Evolutionary conservation across 78 protist species (phyloP).

Genomic region (Dictyostelium firmibasis): DNA sequence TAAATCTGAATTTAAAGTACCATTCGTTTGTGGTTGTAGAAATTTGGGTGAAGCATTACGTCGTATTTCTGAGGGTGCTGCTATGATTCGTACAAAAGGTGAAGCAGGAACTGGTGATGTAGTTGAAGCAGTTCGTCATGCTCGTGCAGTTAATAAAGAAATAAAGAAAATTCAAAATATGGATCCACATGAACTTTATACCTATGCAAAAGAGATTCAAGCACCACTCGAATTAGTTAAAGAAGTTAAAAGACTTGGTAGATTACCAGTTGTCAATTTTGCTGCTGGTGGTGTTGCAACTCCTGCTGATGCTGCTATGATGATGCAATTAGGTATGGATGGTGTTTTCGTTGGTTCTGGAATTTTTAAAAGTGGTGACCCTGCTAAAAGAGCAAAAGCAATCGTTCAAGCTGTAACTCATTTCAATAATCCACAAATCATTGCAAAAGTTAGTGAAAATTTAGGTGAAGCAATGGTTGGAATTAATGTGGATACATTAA

Average conservation of each 20-base stretch:
- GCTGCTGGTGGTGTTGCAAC: slow-evolving; percentile 99
- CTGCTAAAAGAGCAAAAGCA: slow-evolving; percentile 94
- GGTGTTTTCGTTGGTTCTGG: slow-evolving; percentile 98
- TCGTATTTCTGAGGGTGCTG: slow-evolving; percentile 96
- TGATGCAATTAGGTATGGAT: slow-evolving; percentile 98
- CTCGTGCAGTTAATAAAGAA: slow-evolving; percentile 86
- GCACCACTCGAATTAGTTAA: slow-evolving; percentile 92
- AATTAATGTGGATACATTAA: slow-evolving; percentile 79
- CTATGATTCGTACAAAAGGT: slow-evolving; percentile 98
- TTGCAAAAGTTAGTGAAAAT: slow-evolving; percentile 86
- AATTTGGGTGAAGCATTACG: slow-evolving; percentile 96
- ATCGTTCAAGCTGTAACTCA: slow-evolving; percentile 96
- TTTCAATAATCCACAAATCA: slow-evolving; percentile 86
- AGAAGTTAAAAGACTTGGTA: slow-evolving; percentile 88
- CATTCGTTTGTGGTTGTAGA: slow-evolving; percentile 96
- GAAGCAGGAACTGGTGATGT: slow-evolving; percentile 97
- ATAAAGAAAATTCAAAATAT: slow-evolving; percentile 84
- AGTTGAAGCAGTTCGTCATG: slow-evolving; percentile 97
- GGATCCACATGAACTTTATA: slow-evolving; percentile 92
- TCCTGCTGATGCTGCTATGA: slow-evolving; percentile 97
- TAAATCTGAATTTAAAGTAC: slow-evolving; percentile 93
- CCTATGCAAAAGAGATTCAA: slow-evolving; percentile 93
- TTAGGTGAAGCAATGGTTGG: slow-evolving; percentile 94
- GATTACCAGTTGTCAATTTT: slow-evolving; percentile 98
- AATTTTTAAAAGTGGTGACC: slow-evolving; percentile 95